A percentile compares a stretch with the other conserved stretches of the same genome.
Evolutionary conservation across 2,329 filamentous ascomycete genomes (phyloP).

Genomic region (Venturia effusa): DNA sequence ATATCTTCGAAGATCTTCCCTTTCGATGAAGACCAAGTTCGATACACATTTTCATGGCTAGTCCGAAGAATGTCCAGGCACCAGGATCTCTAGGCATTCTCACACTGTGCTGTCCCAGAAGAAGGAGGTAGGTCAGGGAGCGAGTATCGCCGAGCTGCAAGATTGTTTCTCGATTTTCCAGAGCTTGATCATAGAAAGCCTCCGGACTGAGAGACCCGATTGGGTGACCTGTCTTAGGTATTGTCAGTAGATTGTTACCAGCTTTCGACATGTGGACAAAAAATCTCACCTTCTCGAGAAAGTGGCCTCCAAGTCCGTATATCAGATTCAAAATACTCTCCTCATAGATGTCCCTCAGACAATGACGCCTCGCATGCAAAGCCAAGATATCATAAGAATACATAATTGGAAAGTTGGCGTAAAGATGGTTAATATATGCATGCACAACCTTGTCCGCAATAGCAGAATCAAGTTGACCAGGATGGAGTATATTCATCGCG

Average conservation of each 20-base stretch:
- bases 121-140: background rate
- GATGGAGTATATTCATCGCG: background rate
- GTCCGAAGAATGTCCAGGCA: background rate
- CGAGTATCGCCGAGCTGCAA: background rate
- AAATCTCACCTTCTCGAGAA: background rate
- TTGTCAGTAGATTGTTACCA: background rate
- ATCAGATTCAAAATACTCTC: background rate
- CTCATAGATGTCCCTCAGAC: background rate
- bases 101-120: background rate
- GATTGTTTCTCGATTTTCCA: background rate
- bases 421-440: background rate
- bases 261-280: background rate
- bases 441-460: background rate
- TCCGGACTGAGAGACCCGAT: slow-evolving; percentile 8
- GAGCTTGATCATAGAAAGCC: background rate
- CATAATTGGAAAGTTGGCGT: slow-evolving; percentile 4
- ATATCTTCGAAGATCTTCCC: too few relatives aligned
- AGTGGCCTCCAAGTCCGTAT: background rate
- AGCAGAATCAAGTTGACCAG: background rate
- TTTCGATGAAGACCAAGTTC: slow-evolving; percentile 1
- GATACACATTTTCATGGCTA: slow-evolving; percentile 1
- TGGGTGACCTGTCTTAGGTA: background rate
- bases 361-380: background rate
- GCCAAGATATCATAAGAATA: background rate
- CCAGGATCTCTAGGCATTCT: background rate